phyloP scores from a whole-genome alignment of 2,329 filamentous ascomycete genomes.

The Diplodia sapinea region DNA sequence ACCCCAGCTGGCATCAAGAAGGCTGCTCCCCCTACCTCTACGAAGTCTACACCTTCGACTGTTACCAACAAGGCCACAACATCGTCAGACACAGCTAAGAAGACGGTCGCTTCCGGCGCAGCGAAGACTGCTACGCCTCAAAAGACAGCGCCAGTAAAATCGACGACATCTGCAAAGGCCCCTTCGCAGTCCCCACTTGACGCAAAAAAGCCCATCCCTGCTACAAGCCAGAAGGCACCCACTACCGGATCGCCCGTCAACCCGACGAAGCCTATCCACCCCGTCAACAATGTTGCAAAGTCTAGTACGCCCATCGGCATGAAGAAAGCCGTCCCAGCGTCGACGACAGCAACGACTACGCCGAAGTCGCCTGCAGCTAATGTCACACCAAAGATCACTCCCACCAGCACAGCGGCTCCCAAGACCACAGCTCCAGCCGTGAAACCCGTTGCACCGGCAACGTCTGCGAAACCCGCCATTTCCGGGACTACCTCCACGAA shows the following conservation, averaged over 20 bases:
- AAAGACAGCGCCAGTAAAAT: slow-evolving; percentile 34
- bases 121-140: slow-evolving; percentile 17
- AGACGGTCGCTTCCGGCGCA: neutral
- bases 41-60: slow-evolving; percentile 26
- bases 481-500: neutral
- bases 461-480: slow-evolving; percentile 34
- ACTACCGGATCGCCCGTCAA: slow-evolving; percentile 29
- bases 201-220: slow-evolving; percentile 35
- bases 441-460: slow-evolving; percentile 5
- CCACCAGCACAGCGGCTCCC: slow-evolving; percentile 34
- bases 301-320: slow-evolving; percentile 8
- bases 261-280: slow-evolving; percentile 7
- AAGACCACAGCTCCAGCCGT: slow-evolving; percentile 36
- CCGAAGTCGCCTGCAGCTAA: slow-evolving; percentile 31
- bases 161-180: slow-evolving; percentile 32
- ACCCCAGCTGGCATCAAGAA: slow-evolving; percentile 38
- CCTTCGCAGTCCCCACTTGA: slow-evolving; percentile 37
- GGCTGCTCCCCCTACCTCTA: slow-evolving; percentile 33
- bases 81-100: slow-evolving; percentile 2
- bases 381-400: slow-evolving; percentile 25
- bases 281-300: neutral
- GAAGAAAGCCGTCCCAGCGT: slow-evolving; percentile 11
- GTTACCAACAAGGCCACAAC: slow-evolving; percentile 5
- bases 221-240: slow-evolving; percentile 36
- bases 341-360: slow-evolving; percentile 11